These are phyloP conservation scores for Phyllostachys edulis DNA, from an alignment of 176 grass and related monocot species.

Conservation along the genomic window DNA sequence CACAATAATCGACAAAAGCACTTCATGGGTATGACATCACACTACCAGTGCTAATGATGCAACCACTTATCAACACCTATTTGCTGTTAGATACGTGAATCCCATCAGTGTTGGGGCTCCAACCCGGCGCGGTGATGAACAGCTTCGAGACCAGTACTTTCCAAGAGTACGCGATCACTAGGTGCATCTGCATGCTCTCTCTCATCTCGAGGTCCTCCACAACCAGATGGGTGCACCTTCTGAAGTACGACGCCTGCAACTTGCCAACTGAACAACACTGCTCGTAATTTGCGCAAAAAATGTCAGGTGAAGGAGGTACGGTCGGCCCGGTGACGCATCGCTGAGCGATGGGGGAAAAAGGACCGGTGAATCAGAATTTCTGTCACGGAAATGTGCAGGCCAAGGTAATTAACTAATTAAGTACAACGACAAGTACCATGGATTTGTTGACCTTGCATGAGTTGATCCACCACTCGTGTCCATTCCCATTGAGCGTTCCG, in stretches of 20 bases:
- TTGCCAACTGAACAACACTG: conserved; percentile 26
- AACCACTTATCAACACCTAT: conserved; percentile 45
- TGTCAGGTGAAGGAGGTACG: conserved; percentile 37
- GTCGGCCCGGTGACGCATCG: conserved; percentile 60
- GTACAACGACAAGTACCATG: conserved; percentile 38
- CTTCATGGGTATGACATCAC: not conserved
- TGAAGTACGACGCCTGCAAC: conserved; percentile 62
- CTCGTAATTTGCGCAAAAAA: not conserved
- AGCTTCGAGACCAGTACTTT: conserved; percentile 51
- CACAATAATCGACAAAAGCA: not conserved
- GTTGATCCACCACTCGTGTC: conserved; percentile 69
- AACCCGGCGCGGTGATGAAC: conserved; percentile 55
- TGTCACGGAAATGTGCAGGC: not conserved
- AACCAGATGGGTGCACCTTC: conserved; percentile 47
- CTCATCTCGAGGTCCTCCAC: conserved; percentile 44
- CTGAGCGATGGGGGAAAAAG: conserved; percentile 23
- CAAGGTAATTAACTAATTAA: not conserved
- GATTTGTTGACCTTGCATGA: conserved; percentile 65
- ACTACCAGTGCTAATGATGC: conserved; percentile 68
- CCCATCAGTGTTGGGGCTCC: conserved; percentile 84
- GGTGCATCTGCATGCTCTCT: conserved; percentile 75
- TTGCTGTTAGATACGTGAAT: conserved; percentile 62
- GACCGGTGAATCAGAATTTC: not conserved
- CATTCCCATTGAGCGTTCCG: conserved; percentile 66
- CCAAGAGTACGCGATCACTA: conserved; percentile 43